Base-by-base conservation (phyloP, 805 yeast species). In the Monosporozyma aerobia region DNA sequence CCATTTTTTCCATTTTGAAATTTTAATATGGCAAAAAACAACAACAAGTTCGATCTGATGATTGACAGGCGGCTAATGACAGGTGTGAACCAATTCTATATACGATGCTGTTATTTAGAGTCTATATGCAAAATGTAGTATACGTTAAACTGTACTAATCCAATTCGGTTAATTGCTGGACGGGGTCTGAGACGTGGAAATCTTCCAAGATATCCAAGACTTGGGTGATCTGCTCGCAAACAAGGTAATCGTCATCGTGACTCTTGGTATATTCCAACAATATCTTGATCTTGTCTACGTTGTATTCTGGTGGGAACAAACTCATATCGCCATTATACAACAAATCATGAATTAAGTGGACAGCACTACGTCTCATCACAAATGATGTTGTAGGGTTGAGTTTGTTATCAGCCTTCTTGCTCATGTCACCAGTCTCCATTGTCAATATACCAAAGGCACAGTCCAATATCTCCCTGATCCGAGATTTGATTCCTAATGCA, bases 401-500 rank as follows among this genome's bases (percentile, higher is more conserved):
- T 7, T 2, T 19, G 13, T 5, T 9, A 13, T 8, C 44, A 3
- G 23, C 30, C 44, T 19, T 40, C 14, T 39, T 39, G 41, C 9
- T 39, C 7, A n/a, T 9, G 10, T 32, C 47, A 3, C 27, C 27
- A 7, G 41, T 58, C 74, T 96, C 77, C 74, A 78, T 60, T 64
- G 77, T 82, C 50, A 94, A 64, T 0, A 92, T 77, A 6, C 96
- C 96, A 33, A 86, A 65, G 0, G 87, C 81, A 62, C 95, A 82
- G 62, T 90, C 97, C 45, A 87, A 68, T 8, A 84, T 76, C 49
- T 83, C 85, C 1, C 66, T 63, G 10, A 89, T 68, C 53, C 74
- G 70, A 1, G 66, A 61, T 7, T 53, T 54, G 1, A 88, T 59
- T 0, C 85, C 86, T 5, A 69, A 51, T 0, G 90, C 83, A 54